phyloP scores from a whole-genome alignment of 768 basidiomycete genomes.

The Tricholoma hemisulphureum region DNA sequence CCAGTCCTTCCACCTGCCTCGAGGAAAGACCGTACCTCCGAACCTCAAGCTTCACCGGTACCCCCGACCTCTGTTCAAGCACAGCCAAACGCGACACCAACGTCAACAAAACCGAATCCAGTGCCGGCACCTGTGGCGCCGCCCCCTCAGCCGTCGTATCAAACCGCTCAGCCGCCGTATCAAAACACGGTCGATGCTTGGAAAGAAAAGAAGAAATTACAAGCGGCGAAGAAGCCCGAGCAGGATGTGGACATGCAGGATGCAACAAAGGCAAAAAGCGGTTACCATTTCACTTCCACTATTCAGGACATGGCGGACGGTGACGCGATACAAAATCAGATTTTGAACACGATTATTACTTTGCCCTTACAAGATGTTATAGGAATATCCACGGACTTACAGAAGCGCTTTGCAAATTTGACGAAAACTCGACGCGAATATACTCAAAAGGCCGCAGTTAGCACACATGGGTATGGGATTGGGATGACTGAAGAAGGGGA shows the following conservation, averaged over 20 bases:
- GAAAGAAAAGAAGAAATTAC: neutral
- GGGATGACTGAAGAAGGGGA: neutral
- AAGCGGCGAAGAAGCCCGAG: no score
- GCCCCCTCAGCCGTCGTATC: no score
- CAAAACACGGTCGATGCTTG: neutral
- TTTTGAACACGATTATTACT: conserved; percentile 5
- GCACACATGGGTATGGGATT: neutral
- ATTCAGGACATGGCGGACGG: conserved; percentile 3
- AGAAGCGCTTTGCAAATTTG: neutral
- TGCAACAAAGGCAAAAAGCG: no score
- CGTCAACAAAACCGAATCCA: neutral
- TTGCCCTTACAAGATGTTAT: neutral
- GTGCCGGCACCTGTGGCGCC: neutral
- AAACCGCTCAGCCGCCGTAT: neutral
- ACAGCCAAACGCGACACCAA: no score
- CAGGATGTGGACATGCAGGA: no score
- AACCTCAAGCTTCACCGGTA: no score
- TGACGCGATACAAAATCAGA: neutral
- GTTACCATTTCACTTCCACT: no score
- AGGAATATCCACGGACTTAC: conserved; percentile 3
- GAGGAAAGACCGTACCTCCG: no score
- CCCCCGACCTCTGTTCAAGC: no score
- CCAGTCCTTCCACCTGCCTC: neutral
- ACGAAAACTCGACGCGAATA: conserved; percentile 5
- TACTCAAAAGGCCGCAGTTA: neutral